Conservation (phyloP, 2,329 filamentous ascomycete genomes). For the Trichophyton mentagrophytes region DNA sequence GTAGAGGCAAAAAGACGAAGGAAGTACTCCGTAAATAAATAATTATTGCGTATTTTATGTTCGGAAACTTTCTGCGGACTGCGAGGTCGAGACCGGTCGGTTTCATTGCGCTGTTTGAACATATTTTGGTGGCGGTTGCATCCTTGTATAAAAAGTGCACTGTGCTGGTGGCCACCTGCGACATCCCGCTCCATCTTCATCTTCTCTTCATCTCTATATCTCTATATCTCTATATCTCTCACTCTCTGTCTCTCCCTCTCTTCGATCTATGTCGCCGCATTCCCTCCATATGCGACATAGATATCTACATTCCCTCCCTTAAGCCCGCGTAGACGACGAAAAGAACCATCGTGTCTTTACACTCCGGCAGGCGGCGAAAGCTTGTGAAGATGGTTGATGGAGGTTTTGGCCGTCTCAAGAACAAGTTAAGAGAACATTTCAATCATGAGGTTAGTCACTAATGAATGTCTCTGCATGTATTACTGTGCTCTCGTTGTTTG, state of each 20-base stretch:
- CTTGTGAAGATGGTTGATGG: slow-evolving; percentile 7
- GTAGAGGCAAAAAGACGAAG: background rate
- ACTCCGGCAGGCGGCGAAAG: background rate
- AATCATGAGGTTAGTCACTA: slow-evolving; percentile 15
- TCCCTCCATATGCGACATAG: background rate
- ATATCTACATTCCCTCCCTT: background rate
- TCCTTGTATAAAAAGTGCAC: no score
- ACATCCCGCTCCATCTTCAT: no score
- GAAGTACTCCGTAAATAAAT: no score
- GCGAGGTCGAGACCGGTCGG: no score
- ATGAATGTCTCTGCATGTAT: slow-evolving; percentile 3
- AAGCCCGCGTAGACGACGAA: background rate
- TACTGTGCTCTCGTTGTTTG: background rate
- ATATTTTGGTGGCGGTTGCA: background rate
- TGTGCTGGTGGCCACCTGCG: no score
- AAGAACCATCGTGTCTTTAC: background rate
- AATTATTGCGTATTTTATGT: background rate
- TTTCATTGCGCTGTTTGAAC: background rate
- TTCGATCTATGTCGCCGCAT: no score
- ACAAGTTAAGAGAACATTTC: slow-evolving; percentile 7
- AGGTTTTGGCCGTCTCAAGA: slow-evolving; percentile 8
- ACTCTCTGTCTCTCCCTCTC: no score
- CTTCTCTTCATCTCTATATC: background rate
- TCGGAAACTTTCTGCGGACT: no score
- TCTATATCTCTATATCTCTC: background rate